Evolutionary conservation across 495 filamentous ascomycete genomes (phyloP).

Genomic region (Alectoria sarmentosa): DNA sequence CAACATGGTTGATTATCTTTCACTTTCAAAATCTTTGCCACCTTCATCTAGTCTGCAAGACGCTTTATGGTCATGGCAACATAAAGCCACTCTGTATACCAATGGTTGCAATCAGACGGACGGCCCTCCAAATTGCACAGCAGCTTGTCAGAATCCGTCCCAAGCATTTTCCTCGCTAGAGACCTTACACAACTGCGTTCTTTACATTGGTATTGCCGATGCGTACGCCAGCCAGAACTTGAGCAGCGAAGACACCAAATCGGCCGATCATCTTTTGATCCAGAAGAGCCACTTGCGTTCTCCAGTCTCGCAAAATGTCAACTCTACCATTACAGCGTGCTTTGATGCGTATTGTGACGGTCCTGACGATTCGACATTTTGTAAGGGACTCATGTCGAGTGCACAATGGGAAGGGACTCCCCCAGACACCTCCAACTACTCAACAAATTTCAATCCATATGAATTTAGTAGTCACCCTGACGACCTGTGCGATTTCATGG

Average conservation of each 20-base stretch:
- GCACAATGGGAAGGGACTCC: not conserved
- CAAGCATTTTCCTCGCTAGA: not conserved
- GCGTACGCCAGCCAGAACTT: not conserved
- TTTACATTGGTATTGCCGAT: not conserved
- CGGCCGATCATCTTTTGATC: not conserved
- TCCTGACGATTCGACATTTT: not conserved
- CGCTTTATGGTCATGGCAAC: not conserved
- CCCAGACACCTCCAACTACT: too few relatives aligned
- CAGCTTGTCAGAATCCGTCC: not conserved
- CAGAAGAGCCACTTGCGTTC: not conserved
- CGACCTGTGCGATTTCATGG: not conserved
- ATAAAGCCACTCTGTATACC: not conserved
- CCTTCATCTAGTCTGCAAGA: slow-evolving; percentile 2
- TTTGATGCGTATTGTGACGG: not conserved
- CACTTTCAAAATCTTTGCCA: not conserved
- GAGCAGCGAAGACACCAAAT: not conserved
- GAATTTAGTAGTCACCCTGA: not conserved
- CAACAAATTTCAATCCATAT: not conserved
- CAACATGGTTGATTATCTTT: not conserved
- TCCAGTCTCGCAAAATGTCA: not conserved
- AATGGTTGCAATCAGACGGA: not conserved
- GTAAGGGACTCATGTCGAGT: not conserved
- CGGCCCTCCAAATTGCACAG: not conserved
- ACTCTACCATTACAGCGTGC: not conserved
- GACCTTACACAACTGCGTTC: slow-evolving; percentile 6